Evolutionary conservation across 768 basidiomycete species (phyloP), one percentile per base, ranked within the genome.

Genomic region (Porphyrellus cyaneotinctus): DNA sequence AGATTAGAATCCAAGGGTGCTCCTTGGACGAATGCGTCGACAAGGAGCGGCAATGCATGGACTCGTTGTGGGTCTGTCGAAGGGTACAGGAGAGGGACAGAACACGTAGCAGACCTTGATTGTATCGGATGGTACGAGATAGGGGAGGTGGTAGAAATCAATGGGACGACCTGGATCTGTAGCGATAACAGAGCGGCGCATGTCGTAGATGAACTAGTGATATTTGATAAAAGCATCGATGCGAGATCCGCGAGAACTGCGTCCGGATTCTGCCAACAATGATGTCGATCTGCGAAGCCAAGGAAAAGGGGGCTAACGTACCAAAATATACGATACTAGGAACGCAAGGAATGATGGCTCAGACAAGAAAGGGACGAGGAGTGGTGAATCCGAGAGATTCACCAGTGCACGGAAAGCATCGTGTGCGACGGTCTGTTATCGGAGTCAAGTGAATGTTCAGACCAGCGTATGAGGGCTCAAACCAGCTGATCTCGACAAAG

Each of bases 161-260:
- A 76, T 10, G 74, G 69, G 17, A 89, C 75, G 41, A 94, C 73
- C 3, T 83, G 72, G 43, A 97, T 78, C 53, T 81, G 81, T 39
- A 94, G 72, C 2, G 75, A 74, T 6, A 92, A 72, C 10, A 98
- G 68, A 9, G 77, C 67, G 11, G 79, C 73, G 58, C 89, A 87
- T 48, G 88, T 79, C 0, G 79, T 70, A 2, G 88, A 76, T 39
- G 89, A 84, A 6, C 88, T 79, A 10, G 92, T 89, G 31, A 97
- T 73, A 72, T 98, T 98, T n/a, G 94, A 95, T 11, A 98, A 78
- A 2, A 97, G 77, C 95, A 98, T 98, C n/a, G 91, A 81, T 4
- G 94, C 92, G 18, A 98, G 82, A 74, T 97, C 95, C 31, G 93
- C 92, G 24, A 97, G 85, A 52, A 87, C 83, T 11, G 95, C 84